Base-by-base conservation (phyloP, 1,284 basidiomycete genomes). In the Porogramme epimiltina region DNA sequence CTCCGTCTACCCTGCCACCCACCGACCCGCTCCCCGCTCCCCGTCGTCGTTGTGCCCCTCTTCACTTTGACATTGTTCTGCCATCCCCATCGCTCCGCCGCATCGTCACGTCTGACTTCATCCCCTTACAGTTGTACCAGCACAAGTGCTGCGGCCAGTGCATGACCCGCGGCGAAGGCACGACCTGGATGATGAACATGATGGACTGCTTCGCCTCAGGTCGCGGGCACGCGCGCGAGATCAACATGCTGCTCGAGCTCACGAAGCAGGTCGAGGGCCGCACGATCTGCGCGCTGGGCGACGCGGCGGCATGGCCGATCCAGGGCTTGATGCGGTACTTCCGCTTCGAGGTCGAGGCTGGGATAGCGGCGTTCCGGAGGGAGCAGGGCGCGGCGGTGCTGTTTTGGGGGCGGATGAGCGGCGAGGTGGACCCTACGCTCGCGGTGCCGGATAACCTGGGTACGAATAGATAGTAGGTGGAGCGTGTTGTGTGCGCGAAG, bases 71-170 rank as follows among this genome's bases (percentile, higher is more conserved):
- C 44, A n/a, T n/a, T n/a, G n/a, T 31, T 31, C 28, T 31, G 6
- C 28, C 6, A 6, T 6, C 13, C 28, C 6, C 2, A 13, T 13
- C 16, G n/a, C 11, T 16, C 33, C 3, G 11, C 0, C 33, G 0
- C 19, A 6, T 10, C 33, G 16, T 37, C 43, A 23, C 34, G n/a
- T n/a, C 4, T 25, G 22, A 18, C 13, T 33, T n/a, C 5, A 19
- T 31, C 6, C 28, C 6, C 25, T 20, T 10, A 16, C 51, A 88
- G 79, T 96, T 97, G 75, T 97, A 97, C 80, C 97, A 98, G 74
- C 96, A 98, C 76, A 96, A 98, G 72, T 96, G 93, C 4, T 99
- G 96, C 66, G 97, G 97, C 20, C 97, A 98, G 72, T 99, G 95
- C 70, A 98, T 95, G 5, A 95, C 95, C 2, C 98, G 95, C 72